Evolutionary conservation across 805 yeast genomes (phyloP).

Genomic region (Nakazawaea ernobii): DNA sequence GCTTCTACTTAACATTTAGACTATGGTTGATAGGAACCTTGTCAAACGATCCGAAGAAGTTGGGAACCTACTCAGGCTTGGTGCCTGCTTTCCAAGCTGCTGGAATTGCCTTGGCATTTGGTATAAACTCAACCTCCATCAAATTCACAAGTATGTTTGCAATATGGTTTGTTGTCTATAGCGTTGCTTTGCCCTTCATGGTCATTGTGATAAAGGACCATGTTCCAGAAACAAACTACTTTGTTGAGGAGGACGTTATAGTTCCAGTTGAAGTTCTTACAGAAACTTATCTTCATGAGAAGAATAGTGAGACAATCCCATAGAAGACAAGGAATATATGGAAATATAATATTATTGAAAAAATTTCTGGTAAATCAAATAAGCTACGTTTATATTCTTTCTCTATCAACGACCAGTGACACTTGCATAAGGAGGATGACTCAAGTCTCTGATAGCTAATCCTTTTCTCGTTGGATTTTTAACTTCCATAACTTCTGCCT

Average conservation of each 20-base stretch:
- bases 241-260: conserved; percentile 10
- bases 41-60: conserved; percentile 15
- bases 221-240: conserved; percentile 13
- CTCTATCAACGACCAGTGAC: conserved; percentile 2
- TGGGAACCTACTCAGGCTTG: conserved; percentile 13
- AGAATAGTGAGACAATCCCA: too few relatives aligned
- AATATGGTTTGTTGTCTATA: conserved; percentile 11
- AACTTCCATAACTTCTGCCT: conserved; percentile 26
- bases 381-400: background rate
- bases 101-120: conserved; percentile 15
- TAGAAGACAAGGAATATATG: too few relatives aligned
- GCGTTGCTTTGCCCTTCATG: conserved; percentile 12
- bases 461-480: conserved; percentile 12
- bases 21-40: conserved; percentile 10
- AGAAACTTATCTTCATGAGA: too few relatives aligned
- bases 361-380: background rate
- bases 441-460: background rate
- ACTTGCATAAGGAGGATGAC: conserved; percentile 11
- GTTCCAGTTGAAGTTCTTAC: conserved; percentile 4
- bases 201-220: conserved; percentile 9
- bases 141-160: conserved; percentile 6
- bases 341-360: too few relatives aligned
- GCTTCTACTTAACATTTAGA: conserved; percentile 11
- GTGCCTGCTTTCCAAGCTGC: conserved; percentile 13
- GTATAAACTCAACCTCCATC: conserved; percentile 11